phyloP scores from a whole-genome alignment of 75 land plant genomes.

The Chamaecyparis obtusa region DNA sequence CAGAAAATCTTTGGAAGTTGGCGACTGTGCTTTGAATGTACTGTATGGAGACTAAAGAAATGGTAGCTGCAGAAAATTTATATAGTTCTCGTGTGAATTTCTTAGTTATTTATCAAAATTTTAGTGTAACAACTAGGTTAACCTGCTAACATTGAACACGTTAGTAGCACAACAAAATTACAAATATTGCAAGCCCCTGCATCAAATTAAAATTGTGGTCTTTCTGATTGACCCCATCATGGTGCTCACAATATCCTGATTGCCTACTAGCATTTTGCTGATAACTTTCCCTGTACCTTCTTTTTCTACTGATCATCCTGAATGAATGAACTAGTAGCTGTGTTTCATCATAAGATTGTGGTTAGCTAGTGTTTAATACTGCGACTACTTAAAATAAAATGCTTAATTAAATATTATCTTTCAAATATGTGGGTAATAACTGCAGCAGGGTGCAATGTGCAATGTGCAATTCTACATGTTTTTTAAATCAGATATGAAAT shows the following conservation, averaged over 20 bases:
- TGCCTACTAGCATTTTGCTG: neutral
- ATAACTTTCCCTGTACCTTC: neutral
- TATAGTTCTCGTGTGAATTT: neutral
- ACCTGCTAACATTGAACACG: neutral
- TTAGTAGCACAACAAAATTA: too few relatives aligned
- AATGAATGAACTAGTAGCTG: neutral
- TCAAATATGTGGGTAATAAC: neutral
- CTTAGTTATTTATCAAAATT: neutral
- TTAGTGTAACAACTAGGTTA: too few relatives aligned
- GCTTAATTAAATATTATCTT: too few relatives aligned
- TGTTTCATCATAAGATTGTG: neutral
- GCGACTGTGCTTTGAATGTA: neutral
- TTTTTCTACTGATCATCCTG: neutral
- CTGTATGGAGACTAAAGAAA: neutral
- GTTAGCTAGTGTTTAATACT: neutral
- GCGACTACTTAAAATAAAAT: neutral
- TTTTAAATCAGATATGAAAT: neutral
- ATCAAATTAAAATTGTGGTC: too few relatives aligned
- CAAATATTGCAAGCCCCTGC: too few relatives aligned
- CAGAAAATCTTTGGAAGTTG: neutral
- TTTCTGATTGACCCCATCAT: too few relatives aligned
- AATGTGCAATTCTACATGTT: neutral
- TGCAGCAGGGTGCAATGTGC: neutral
- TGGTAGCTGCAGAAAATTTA: neutral
- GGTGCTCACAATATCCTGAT: too few relatives aligned